phyloP scores from a whole-genome alignment of 768 basidiomycete genomes.

The Favolaschia claudopus region DNA sequence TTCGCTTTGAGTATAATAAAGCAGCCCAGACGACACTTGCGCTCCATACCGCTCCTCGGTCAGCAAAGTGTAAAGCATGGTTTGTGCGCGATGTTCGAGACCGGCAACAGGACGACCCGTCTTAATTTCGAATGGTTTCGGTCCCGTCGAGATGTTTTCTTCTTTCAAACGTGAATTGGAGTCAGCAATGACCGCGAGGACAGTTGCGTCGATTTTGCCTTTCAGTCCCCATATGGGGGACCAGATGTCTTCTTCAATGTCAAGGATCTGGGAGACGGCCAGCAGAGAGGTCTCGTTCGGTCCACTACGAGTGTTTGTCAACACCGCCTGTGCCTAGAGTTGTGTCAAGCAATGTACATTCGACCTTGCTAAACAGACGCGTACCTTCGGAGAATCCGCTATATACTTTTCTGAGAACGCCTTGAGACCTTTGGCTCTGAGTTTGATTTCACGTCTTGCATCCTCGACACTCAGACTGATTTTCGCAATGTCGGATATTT shows the following conservation, averaged over 20 bases:
- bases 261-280: conserved; percentile 78
- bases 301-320: conserved; percentile 71
- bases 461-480: conserved; percentile 65
- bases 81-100: conserved; percentile 97
- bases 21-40: conserved; percentile 80
- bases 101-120: conserved; percentile 80
- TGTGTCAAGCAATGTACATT: neutral
- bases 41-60: conserved; percentile 90
- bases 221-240: conserved; percentile 94
- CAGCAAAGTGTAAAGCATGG: conserved; percentile 94
- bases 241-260: conserved; percentile 98
- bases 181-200: conserved; percentile 71
- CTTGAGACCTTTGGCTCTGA: conserved; percentile 69
- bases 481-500: conserved; percentile 68
- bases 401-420: conserved; percentile 76
- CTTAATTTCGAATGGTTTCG: conserved; percentile 94
- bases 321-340: conserved; percentile 63
- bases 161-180: conserved; percentile 34
- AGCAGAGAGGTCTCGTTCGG: conserved; percentile 61
- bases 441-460: conserved; percentile 69
- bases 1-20: conserved; percentile 95
- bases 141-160: conserved; percentile 41
- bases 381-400: conserved; percentile 68
- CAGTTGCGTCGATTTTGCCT: conserved; percentile 93
- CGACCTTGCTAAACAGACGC: neutral